Evolutionary conservation across 495 filamentous ascomycete species (phyloP), one percentile per base, ranked within the genome.

Genomic region (Letharia columbiana): DNA sequence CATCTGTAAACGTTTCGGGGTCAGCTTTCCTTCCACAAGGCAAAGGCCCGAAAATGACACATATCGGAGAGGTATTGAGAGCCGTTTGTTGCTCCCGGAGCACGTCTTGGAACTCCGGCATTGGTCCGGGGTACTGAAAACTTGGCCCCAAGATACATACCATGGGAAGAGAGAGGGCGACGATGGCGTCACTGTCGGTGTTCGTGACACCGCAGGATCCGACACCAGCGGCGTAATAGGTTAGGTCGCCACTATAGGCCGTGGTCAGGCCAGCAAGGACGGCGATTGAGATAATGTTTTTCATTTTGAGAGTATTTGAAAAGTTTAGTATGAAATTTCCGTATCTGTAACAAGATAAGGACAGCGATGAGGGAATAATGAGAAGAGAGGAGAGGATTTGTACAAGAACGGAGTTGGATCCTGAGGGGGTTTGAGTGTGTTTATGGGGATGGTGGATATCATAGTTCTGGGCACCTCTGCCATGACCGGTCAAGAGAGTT

Each of bases 151-250:
- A 40, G 0, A 44, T 10, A 45, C 12, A 15, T 31, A 61, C 59
- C 44, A 66, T 41, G 9, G 37, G 20, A 3, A 33, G 28, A 15
- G 66, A 60, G 61, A 64, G 66, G 37, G 61, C 67, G 23, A 68
- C 67, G 33, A 68, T 18, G 31, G 57, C 57, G 7, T 61, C 54
- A 37, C 23, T 15, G 3, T 39, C 45, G 6, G 31, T 35, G 49
- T 18, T 41, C 15, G 31, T 39, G 63, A 33, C 10, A 15, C 67
- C 67, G 49, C 67, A 68, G 40, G 67, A 68, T 4, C 67, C 67
- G 23, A 62, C 10, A 42, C 62, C 40, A 39, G 63, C 50, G 9
- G 28, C 35, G 67, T 68, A 68, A 40, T 62, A n/a, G 1, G 67
- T 65, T 35, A 66, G 23, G 13, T 56, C 44, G 35, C 64, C 59